phyloP scores from a whole-genome alignment of 2,329 filamentous ascomycete species.

The Aureobasidium sp. region DNA sequence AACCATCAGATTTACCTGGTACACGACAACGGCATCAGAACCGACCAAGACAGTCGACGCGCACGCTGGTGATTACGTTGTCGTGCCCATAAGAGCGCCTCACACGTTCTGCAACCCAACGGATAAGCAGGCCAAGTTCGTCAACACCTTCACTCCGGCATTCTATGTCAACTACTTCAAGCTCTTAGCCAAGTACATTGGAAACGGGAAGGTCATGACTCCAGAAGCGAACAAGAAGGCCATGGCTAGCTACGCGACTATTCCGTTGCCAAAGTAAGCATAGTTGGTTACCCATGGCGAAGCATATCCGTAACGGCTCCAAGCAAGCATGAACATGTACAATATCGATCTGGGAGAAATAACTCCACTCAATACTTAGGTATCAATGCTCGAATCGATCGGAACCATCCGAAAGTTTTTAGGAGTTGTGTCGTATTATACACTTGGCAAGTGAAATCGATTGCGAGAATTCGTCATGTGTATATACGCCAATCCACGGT shows the following conservation, averaged over 20 bases:
- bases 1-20: constrained; percentile 45
- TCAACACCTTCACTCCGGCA: constrained; percentile 52
- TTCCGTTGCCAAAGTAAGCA: constrained; percentile 2
- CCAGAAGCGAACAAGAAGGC: constrained; percentile 44
- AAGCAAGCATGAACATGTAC: too few relatives aligned
- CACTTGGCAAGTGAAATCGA: not conserved
- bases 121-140: constrained; percentile 48
- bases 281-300: not conserved
- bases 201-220: constrained; percentile 40
- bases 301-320: too few relatives aligned
- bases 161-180: constrained; percentile 55
- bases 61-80: constrained; percentile 47
- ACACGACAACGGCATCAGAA: constrained; percentile 23
- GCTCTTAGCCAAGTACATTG: constrained; percentile 39
- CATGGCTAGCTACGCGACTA: constrained; percentile 46
- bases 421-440: not conserved
- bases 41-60: constrained; percentile 41
- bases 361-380: too few relatives aligned
- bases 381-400: not conserved
- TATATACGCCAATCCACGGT: too few relatives aligned
- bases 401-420: not conserved
- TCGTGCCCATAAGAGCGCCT: constrained; percentile 48
- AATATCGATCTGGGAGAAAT: too few relatives aligned
- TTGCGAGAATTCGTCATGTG: not conserved
- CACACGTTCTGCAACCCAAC: constrained; percentile 52